A percentile compares a stretch with the other conserved stretches of the same genome.
phyloP scores from a whole-genome alignment of 2,329 filamentous ascomycete genomes.

The Penicillium glabrum region DNA sequence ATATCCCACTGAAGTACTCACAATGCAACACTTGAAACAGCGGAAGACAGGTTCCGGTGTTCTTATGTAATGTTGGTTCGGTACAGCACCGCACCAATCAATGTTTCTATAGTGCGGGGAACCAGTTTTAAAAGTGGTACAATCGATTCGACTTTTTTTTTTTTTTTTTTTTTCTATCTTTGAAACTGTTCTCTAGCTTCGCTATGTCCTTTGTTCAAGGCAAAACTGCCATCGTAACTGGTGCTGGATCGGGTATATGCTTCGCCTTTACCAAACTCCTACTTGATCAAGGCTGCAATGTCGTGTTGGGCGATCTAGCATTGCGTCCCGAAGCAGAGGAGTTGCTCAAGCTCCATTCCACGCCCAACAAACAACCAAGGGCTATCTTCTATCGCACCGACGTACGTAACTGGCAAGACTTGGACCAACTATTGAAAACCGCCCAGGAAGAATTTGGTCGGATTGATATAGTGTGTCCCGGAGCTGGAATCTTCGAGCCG shows the following conservation, averaged over 20 bases:
- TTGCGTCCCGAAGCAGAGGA: constrained; percentile 1
- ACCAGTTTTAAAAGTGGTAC: not conserved
- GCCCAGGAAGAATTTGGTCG: not conserved
- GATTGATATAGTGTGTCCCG: not conserved
- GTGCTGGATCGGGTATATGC: not conserved
- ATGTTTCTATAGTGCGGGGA: not conserved
- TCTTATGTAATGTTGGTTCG: not conserved
- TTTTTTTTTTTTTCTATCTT: too few species aligned
- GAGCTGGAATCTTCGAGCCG: not conserved
- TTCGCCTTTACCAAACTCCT: not conserved
- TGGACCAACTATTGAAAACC: not conserved
- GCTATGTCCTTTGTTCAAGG: not conserved
- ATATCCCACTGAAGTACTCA: too few species aligned
- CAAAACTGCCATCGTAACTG: not conserved
- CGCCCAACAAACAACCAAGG: not conserved
- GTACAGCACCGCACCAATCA: not conserved
- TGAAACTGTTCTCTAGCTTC: not conserved
- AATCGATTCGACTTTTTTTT: not conserved
- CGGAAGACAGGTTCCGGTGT: not conserved
- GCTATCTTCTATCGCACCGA: not conserved
- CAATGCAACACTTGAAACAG: not conserved
- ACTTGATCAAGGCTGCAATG: not conserved
- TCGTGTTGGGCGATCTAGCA: not conserved
- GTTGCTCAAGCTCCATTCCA: not conserved
- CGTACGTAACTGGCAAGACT: not conserved